Conservation (phyloP, 2,329 filamentous ascomycete genomes). For the Nigrograna mackinnonii region DNA sequence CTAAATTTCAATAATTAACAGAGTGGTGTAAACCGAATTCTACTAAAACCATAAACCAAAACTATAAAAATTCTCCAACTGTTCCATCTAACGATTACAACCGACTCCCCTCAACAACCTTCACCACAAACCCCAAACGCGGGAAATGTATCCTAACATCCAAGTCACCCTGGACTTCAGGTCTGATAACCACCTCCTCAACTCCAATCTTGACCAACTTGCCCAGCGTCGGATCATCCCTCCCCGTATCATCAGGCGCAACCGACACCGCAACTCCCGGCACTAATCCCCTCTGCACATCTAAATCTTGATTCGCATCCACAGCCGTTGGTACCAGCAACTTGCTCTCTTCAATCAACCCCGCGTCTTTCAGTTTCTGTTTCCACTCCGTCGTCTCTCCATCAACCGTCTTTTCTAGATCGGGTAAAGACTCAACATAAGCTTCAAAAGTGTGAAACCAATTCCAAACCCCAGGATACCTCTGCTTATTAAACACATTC, state of each 20-base stretch:
- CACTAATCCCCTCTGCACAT: conserved; percentile 30
- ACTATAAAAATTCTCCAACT: background rate
- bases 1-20: no score
- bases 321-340: conserved; percentile 36
- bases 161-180: conserved; percentile 30
- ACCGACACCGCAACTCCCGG: conserved; percentile 36
- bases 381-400: conserved; percentile 8
- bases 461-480: conserved; percentile 39
- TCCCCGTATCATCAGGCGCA: conserved; percentile 46
- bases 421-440: conserved; percentile 33
- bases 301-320: conserved; percentile 24
- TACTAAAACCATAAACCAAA: background rate
- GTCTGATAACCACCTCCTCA: conserved; percentile 45
- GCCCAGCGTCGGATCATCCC: conserved; percentile 41
- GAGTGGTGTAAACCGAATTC: no score
- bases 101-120: conserved; percentile 14
- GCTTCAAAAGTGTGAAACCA: conserved; percentile 42
- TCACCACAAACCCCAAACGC: conserved; percentile 42
- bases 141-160: conserved; percentile 46
- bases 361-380: conserved; percentile 3
- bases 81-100: conserved; percentile 3
- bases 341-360: conserved; percentile 8
- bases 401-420: conserved; percentile 21
- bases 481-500: conserved; percentile 38
- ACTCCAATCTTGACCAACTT: conserved; percentile 40